Conservation (phyloP, 306 rosid genomes). For the Vigna trinervia region DNA sequence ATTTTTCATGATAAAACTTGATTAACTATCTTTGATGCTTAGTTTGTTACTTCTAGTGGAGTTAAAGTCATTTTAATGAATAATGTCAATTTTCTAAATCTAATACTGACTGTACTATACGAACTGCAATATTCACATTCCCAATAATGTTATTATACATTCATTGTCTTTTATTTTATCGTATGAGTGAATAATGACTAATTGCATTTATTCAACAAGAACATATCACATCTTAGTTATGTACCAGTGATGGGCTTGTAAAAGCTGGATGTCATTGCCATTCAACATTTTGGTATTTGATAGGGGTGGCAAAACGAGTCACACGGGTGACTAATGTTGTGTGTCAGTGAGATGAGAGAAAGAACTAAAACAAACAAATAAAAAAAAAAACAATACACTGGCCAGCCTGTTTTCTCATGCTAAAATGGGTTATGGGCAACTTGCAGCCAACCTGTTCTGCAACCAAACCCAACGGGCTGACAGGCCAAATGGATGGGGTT, state of each 20-base stretch:
- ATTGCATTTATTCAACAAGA: not conserved
- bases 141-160: not conserved
- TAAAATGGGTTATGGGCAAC: too few species aligned
- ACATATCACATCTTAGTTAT: not conserved
- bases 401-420: too few species aligned
- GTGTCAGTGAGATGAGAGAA: too few species aligned
- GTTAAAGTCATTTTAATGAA: slow-evolving; percentile 8
- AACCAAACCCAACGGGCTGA: too few species aligned
- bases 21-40: not conserved
- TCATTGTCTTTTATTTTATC: not conserved
- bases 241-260: not conserved
- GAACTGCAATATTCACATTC: not conserved
- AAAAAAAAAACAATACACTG: too few species aligned
- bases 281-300: not conserved
- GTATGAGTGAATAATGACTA: not conserved
- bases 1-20: slow-evolving; percentile 8
- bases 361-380: too few species aligned
- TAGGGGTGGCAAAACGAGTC: too few species aligned
- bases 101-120: not conserved
- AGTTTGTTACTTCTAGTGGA: not conserved
- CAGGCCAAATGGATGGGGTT: too few species aligned
- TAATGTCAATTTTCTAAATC: not conserved
- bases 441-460: too few species aligned
- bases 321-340: too few species aligned
- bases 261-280: slow-evolving; percentile 4